Evolutionary conservation across 1,139 yeast species (phyloP), one percentile per base, ranked within the genome.

Genomic region (Wickerhamiella pararugosa): DNA sequence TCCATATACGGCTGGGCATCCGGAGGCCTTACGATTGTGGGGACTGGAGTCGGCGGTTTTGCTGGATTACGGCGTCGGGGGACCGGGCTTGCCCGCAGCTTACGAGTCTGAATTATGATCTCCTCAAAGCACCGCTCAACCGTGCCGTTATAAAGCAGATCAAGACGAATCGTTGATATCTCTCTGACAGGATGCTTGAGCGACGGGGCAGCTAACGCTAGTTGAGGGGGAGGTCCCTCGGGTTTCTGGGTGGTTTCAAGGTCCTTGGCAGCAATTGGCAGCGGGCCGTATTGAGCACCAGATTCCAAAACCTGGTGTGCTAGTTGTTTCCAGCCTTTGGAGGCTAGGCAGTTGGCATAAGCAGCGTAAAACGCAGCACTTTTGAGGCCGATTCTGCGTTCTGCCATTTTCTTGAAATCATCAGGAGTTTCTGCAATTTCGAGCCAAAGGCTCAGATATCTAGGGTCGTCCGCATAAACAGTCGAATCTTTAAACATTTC

Each of bases 371-470:
- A 87, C 25, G 75, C 54, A 0, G 95, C 76, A 43, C 83, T 63
- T 36, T 68, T 66, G 32, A 57, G 58, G 0, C 95, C 97, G 31
- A 90, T 83, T 41, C 71, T 75, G 51, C 79, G 79, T 46, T 81
- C 73, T 39, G 79, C 75, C 56, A 90, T 64, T 55, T 79, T 86
- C 2, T 75, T 67, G 57, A 79, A 87, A 4, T 83, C 68, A 44
- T 82, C 93, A 33, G 71, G 61, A 0, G 92, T 90, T 5, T 77
- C 67, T 49, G 79, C 73, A 56, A 81, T 83, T 47, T 75, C 76
- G 40, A 87, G 61, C 96, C 98, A 90, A 1, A 86, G 69, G 48
- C 69, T 71, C 42, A 90, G 61, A 56, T 82, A 87, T 40, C 96
- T 62, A 0, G 86, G 73, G 56, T 87, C 96, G 56, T 87, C 80